Evolutionary conservation across 768 basidiomycete species (phyloP), one percentile per base, ranked within the genome.

Genomic region (Chalciporus chontae): DNA sequence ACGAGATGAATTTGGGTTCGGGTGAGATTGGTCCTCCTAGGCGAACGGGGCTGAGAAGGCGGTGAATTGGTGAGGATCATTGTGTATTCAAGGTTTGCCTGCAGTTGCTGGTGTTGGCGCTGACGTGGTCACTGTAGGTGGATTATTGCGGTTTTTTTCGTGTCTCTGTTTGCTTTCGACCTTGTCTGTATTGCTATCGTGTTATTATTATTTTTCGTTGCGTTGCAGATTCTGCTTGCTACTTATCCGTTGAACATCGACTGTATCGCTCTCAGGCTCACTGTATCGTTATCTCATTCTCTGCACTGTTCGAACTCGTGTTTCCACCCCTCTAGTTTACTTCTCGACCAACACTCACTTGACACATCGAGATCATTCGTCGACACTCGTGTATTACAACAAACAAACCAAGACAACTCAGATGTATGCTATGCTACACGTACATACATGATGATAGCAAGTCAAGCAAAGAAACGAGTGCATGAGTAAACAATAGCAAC

Each of bases 1-100:
- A 68, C n/a, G 68, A 70, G n/a, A n/a, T 68, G 40, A 69, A 70
- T 21, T 21, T 70, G 17, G 48, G 50, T 27, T n/a, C n/a, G n/a
- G n/a, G n/a, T n/a, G 51, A 55, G 23, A 45, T 21, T 26, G 18
- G 34, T 13, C 44, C 53, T 29, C 52, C 53, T 5, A 48, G 47
- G 44, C 53, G 42, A 43, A 39, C 13, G 13, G 53, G 56, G 11
- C 29, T 47, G 44, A 48, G 55, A 32, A 45, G 46, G 36, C 51
- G 53, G 23, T 61, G 19, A 54, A 19, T 29, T 17, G 26, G 32
- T 34, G 19, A 45, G 31, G 43, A 37, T 4, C 39, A 14, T 0
- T 8, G 14, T 3, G 26, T 26, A 26, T 26, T 26, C 8, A 26
- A 26, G 8, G 8, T 26, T 26, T 26, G 26, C 26, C 7, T 3